Evolutionary conservation across 371 early-diverging fungal species (phyloP).

Genomic region (Batkoa obscura): DNA sequence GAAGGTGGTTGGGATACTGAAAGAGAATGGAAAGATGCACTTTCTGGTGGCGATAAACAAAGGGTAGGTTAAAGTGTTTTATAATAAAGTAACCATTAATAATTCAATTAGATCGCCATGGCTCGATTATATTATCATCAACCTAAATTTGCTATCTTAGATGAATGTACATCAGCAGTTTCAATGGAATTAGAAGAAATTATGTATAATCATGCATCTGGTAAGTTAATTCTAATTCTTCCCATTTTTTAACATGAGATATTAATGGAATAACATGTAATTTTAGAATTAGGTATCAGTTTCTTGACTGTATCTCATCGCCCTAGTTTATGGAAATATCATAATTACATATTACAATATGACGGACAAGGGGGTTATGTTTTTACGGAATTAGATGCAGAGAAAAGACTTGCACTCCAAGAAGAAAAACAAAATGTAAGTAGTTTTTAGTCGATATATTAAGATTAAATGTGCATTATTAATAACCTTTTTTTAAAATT

Average conservation of each 20-base stretch:
- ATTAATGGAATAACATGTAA: constrained; percentile 11
- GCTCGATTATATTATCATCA: constrained; percentile 77
- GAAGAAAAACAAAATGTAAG: constrained; percentile 38
- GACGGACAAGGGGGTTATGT: constrained; percentile 79
- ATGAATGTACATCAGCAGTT: constrained; percentile 84
- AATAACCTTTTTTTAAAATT: constrained; percentile 7
- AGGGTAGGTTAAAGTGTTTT: constrained; percentile 14
- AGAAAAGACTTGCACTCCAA: constrained; percentile 61
- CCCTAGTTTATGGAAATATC: constrained; percentile 72
- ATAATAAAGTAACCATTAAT: constrained; percentile 15
- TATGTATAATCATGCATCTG: constrained; percentile 75
- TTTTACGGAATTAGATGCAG: constrained; percentile 71
- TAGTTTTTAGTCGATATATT: constrained; percentile 16
- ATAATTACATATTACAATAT: constrained; percentile 62
- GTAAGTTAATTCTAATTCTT: constrained; percentile 14
- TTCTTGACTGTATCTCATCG: constrained; percentile 78
- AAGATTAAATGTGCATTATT: constrained; percentile 10
- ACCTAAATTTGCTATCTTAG: constrained; percentile 77
- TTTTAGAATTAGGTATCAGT: constrained; percentile 50
- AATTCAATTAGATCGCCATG: constrained; percentile 39
- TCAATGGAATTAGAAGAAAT: constrained; percentile 74
- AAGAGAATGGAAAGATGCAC: constrained; percentile 64
- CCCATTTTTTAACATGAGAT: constrained; percentile 13
- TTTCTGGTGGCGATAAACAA: constrained; percentile 76
- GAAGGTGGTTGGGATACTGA: constrained; percentile 80